Base-by-base conservation (phyloP, 306 rosid species). In the Sechiopsis laciniata region DNA sequence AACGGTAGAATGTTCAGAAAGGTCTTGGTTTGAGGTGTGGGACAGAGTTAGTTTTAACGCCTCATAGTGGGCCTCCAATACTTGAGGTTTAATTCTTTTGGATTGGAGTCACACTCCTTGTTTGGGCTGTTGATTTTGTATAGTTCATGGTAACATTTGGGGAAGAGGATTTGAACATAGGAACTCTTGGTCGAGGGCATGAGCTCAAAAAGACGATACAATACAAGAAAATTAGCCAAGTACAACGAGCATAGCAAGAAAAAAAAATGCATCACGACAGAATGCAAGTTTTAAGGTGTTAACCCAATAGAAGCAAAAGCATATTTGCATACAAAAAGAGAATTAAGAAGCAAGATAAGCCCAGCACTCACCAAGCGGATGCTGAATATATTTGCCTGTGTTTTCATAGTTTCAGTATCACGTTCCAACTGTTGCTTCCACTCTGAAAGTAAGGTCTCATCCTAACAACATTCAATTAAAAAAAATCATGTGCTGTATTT, bases 371-470 rank as follows among this genome's bases (percentile, higher is more conserved):
- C 98, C 9, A 80, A 6, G n/a, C 85, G 85, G 71, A 94, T 85
- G 88, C 83, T 84, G 75, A 77, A 82, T 71, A 91, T 73, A 80
- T 94, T 94, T 72, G 97, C 80, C 73, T 85, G 85, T 53, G 92
- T 89, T 85, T 94, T 94, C 85, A 90, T 76, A 32, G 92, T 94
- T 85, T 94, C 97, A 71, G 84, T 75, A 57, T 94, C 98, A 15
- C 87, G 86, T 69, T 94, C 96, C 84, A 94, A 81, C 78, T 76
- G 91, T 80, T 82, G 90, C 88, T 94, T 90, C 98, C 95, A 94
- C 71, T 89, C 95, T 15, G 81, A 86, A 76, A 94, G 98, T 61
- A 87, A 54, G 65, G 79, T 71, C 78, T 94, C 96, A 16, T 94
- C 97, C 98, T 93, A 75, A 17, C 76, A 78, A 74, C 46, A 75